These are phyloP conservation scores for Cyphellophora attinorum DNA, from an alignment of 2,329 filamentous ascomycete genomes.

Conservation along the genomic window DNA sequence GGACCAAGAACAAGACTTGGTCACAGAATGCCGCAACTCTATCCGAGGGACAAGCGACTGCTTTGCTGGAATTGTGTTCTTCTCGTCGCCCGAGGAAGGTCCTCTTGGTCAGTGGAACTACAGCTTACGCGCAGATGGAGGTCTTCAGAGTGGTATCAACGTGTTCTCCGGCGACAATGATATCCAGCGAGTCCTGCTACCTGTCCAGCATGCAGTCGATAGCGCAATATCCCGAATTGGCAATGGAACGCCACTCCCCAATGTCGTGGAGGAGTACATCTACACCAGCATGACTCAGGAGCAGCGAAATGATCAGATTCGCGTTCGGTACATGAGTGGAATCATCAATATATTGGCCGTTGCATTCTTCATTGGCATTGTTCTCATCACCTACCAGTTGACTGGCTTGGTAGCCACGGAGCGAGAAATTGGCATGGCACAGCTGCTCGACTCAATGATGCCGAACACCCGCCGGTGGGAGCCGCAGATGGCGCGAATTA, in stretches of 20 bases:
- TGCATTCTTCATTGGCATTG: constrained; percentile 67
- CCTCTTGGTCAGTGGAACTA: constrained; percentile 69
- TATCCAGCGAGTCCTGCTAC: constrained; percentile 66
- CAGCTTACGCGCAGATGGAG: constrained; percentile 66
- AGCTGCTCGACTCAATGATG: constrained; percentile 86
- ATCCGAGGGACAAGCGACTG: constrained; percentile 60
- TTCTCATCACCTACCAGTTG: constrained; percentile 78
- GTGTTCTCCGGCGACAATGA: constrained; percentile 60
- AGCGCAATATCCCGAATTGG: constrained; percentile 47
- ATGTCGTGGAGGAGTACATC: constrained; percentile 52
- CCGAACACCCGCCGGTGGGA: constrained; percentile 65
- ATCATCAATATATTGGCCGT: constrained; percentile 70
- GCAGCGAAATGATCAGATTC: constrained; percentile 57
- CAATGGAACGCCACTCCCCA: constrained; percentile 30
- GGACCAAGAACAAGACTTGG: constrained; percentile 47
- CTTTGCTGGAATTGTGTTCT: constrained; percentile 65
- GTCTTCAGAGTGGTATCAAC: constrained; percentile 56
- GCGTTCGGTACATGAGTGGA: constrained; percentile 59
- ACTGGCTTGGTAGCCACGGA: constrained; percentile 79
- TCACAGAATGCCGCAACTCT: constrained; percentile 53
- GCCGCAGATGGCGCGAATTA: constrained; percentile 64
- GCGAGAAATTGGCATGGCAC: constrained; percentile 77
- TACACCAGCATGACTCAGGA: constrained; percentile 64
- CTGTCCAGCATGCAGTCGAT: constrained; percentile 72
- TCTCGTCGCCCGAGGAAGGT: constrained; percentile 65